A percentile compares a stretch with the other conserved stretches of the same genome.
phyloP scores from a whole-genome alignment of 2,329 filamentous ascomycete genomes.

The Davidsoniella neocaledoniae region DNA sequence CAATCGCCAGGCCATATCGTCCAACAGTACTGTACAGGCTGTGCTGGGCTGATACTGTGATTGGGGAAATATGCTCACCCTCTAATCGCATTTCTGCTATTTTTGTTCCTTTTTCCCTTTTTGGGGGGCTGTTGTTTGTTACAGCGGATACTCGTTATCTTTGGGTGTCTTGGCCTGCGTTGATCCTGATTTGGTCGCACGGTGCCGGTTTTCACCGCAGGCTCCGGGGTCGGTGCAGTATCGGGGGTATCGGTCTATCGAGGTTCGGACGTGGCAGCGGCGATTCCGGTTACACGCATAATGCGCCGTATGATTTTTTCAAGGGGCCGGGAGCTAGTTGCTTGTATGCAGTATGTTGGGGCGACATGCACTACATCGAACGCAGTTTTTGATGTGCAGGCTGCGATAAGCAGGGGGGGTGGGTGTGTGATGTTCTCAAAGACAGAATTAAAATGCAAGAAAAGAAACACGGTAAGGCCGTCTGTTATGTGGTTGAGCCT shows the following conservation, averaged over 20 bases:
- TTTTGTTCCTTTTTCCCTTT: neutral
- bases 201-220: neutral
- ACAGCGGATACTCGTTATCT: neutral
- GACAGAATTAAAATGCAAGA: too few species aligned
- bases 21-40: neutral
- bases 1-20: conserved; percentile 1
- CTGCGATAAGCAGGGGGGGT: too few species aligned
- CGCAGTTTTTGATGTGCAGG: too few species aligned
- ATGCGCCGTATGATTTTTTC: neutral
- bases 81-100: conserved; percentile 6
- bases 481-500: neutral
- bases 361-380: too few species aligned
- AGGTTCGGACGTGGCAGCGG: neutral
- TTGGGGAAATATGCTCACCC: conserved; percentile 3
- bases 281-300: conserved; percentile 3
- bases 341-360: too few species aligned
- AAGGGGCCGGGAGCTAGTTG: neutral
- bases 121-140: neutral
- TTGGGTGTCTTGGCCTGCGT: too few species aligned
- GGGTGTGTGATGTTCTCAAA: too few species aligned
- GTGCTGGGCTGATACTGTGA: neutral
- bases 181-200: neutral
- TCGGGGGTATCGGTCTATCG: conserved; percentile 4
- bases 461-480: too few species aligned
- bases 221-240: conserved; percentile 1